Conservation (phyloP, 805 yeast genomes). For the Yarrowia sp. region DNA sequence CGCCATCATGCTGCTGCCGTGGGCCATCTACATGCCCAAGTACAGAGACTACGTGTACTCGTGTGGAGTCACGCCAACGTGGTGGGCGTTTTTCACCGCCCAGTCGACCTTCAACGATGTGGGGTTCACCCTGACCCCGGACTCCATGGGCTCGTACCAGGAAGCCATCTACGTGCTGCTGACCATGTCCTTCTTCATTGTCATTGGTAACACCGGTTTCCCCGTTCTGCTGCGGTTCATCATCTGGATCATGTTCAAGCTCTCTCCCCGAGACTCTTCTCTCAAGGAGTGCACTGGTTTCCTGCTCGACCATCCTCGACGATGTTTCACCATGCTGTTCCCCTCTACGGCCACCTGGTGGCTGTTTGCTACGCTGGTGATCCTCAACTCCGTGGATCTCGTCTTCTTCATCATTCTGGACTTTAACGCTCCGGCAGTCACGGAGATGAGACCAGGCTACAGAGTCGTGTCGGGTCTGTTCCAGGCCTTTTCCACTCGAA, state of each 20-base stretch:
- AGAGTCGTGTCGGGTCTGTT: slow-evolving; percentile 82
- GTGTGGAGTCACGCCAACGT: slow-evolving; percentile 73
- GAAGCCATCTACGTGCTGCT: slow-evolving; percentile 70
- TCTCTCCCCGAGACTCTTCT: slow-evolving; percentile 62
- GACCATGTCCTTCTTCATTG: slow-evolving; percentile 70
- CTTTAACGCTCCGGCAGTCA: slow-evolving; percentile 59
- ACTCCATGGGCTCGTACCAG: slow-evolving; percentile 76
- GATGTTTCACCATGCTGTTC: slow-evolving; percentile 91
- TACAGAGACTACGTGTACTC: slow-evolving; percentile 51
- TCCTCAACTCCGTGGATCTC: slow-evolving; percentile 78
- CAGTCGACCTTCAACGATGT: slow-evolving; percentile 83
- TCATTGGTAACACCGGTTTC: slow-evolving; percentile 94
- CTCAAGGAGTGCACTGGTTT: slow-evolving; percentile 78
- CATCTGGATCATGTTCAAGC: slow-evolving; percentile 77
- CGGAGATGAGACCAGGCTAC: slow-evolving; percentile 67
- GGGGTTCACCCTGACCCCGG: slow-evolving; percentile 81
- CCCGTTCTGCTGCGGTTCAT: slow-evolving; percentile 82
- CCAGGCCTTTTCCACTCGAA: slow-evolving; percentile 91
- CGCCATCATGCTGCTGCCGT: slow-evolving; percentile 57
- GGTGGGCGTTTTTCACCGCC: slow-evolving; percentile 94
- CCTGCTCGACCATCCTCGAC: slow-evolving; percentile 91
- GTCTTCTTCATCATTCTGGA: slow-evolving; percentile 82
- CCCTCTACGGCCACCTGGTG: slow-evolving; percentile 97
- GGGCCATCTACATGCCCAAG: slow-evolving; percentile 51
- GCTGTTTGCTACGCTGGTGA: slow-evolving; percentile 76